Percentiles rank a stretch among this genome's conserved stretches.
phyloP scores from a whole-genome alignment of 1,284 basidiomycete species.

The Coniophora puteana region DNA sequence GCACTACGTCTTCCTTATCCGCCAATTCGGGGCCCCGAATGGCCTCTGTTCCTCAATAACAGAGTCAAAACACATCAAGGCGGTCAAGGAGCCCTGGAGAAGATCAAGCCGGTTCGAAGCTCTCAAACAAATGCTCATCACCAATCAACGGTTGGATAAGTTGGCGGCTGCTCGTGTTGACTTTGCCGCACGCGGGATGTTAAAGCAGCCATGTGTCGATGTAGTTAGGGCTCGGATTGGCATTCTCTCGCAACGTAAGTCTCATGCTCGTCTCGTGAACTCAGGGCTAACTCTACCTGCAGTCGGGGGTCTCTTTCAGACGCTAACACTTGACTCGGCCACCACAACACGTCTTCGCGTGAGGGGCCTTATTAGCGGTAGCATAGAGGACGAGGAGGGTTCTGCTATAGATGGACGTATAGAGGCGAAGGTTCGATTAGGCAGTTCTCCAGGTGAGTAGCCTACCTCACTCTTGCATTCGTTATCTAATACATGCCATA shows the following conservation, averaged over 20 bases:
- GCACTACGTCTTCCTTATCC: constrained; percentile 3
- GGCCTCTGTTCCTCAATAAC: constrained; percentile 9
- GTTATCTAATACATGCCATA: neutral
- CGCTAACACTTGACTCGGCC: neutral
- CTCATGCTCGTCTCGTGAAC: constrained; percentile 1
- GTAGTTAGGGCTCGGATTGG: too few relatives aligned
- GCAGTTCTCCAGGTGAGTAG: too few relatives aligned
- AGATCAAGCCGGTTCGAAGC: neutral
- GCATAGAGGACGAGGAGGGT: neutral
- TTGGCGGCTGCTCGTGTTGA: neutral
- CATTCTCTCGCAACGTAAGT: neutral
- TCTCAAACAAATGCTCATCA: constrained; percentile 5
- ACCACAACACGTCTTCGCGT: neutral
- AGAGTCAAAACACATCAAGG: constrained; percentile 6
- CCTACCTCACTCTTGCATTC: neutral
- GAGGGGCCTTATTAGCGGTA: neutral
- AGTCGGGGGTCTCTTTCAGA: constrained; percentile 4
- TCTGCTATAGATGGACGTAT: neutral
- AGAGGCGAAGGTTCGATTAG: neutral
- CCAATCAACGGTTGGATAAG: constrained; percentile 3
- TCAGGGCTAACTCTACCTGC: neutral
- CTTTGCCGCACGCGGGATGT: constrained; percentile 1
- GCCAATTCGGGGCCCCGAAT: constrained; percentile 6
- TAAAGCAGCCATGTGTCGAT: neutral
- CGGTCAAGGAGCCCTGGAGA: constrained; percentile 5